phyloP scores from a whole-genome alignment of 2,329 filamentous ascomycete species.

The Cladosporium phlei region DNA sequence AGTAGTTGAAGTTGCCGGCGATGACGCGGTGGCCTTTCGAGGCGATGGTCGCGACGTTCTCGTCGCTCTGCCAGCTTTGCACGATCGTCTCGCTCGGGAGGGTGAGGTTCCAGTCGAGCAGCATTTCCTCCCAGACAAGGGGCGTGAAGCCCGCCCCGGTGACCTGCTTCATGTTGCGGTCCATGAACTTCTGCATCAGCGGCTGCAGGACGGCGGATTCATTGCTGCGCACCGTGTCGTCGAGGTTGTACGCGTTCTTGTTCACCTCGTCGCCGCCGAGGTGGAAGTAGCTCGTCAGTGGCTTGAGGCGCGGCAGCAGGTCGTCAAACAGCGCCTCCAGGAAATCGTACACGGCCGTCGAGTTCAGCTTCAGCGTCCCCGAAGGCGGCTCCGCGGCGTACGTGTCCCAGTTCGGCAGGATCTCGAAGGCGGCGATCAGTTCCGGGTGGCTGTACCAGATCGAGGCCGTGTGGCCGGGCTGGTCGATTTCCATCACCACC shows the following conservation, averaged over 20 bases:
- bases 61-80: conserved; percentile 69
- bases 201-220: conserved; percentile 62
- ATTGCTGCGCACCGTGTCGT: conserved; percentile 67
- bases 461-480: conserved; percentile 71
- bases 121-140: conserved; percentile 85
- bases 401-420: conserved; percentile 49
- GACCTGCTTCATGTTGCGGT: conserved; percentile 63
- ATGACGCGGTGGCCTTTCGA: conserved; percentile 65
- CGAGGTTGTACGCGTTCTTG: conserved; percentile 66
- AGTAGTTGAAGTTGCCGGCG: conserved; percentile 71
- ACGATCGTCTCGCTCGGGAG: conserved; percentile 67
- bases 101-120: conserved; percentile 70
- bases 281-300: conserved; percentile 73
- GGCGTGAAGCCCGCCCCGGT: conserved; percentile 62
- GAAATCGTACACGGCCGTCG: conserved; percentile 64
- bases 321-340: conserved; percentile 70
- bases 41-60: conserved; percentile 57
- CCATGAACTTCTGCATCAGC: conserved; percentile 71
- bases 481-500: conserved; percentile 72
- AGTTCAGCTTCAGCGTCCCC: conserved; percentile 71
- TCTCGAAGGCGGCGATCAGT: conserved; percentile 60
- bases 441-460: conserved; percentile 65
- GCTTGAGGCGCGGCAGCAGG: conserved; percentile 64
- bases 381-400: conserved; percentile 53
- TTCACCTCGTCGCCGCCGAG: conserved; percentile 87